phyloP scores from a whole-genome alignment of 805 yeast genomes.

The Yamadazyma takamatsuzukensis region DNA sequence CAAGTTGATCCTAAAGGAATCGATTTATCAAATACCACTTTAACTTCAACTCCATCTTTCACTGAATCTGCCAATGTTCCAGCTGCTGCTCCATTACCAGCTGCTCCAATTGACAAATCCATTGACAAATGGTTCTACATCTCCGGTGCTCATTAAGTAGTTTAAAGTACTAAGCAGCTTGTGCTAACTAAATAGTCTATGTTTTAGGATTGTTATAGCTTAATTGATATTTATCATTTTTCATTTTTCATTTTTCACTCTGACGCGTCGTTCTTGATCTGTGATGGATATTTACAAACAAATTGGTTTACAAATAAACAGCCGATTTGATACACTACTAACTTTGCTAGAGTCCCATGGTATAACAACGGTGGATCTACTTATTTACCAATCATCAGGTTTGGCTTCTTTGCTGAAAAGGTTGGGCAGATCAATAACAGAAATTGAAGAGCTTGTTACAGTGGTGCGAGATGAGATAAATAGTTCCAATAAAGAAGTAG shows the following conservation, averaged over 20 bases:
- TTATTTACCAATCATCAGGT: slow-evolving; percentile 12
- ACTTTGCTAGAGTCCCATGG: slow-evolving; percentile 20
- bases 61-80: slow-evolving; percentile 53
- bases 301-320: too few species aligned
- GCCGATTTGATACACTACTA: slow-evolving; percentile 15
- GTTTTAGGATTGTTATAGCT: too few species aligned
- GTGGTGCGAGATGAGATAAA: slow-evolving; percentile 9
- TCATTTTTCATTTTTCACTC: too few species aligned
- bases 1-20: slow-evolving; percentile 50
- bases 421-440: slow-evolving; percentile 23
- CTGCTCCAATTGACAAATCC: slow-evolving; percentile 94
- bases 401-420: slow-evolving; percentile 17
- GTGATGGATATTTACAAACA: slow-evolving; percentile 5
- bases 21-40: slow-evolving; percentile 72
- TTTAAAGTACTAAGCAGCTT: too few species aligned
- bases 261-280: slow-evolving; percentile 2
- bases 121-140: slow-evolving; percentile 99
- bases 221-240: too few species aligned
- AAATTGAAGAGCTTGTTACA: slow-evolving; percentile 17
- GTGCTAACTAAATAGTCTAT: not conserved
- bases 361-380: slow-evolving; percentile 21
- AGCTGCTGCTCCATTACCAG: slow-evolving; percentile 65
- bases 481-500: not conserved
- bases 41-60: slow-evolving; percentile 53
- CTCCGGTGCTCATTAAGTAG: slow-evolving; percentile 61